Conservation (phyloP, 2,329 filamentous ascomycete species). For the Chaetoscypha palmicola region DNA sequence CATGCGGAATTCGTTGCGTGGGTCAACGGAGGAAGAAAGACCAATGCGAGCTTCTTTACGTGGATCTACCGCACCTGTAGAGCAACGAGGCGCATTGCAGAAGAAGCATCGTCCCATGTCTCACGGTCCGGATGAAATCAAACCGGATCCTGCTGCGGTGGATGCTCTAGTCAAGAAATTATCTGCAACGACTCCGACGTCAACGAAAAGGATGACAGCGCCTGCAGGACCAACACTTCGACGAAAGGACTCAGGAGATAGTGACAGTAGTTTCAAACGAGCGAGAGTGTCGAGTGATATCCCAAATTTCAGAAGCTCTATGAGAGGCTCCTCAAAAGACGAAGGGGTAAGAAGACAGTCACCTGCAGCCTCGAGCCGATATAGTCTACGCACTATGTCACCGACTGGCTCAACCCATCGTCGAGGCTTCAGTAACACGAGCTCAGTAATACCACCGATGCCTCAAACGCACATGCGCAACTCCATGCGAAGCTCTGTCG, state of each 20-base stretch:
- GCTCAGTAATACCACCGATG: slow-evolving; percentile 34
- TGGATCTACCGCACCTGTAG: slow-evolving; percentile 9
- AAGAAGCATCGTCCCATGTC: slow-evolving; percentile 32
- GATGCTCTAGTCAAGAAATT: slow-evolving; percentile 20
- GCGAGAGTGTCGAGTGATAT: slow-evolving; percentile 43
- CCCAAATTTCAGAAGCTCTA: slow-evolving; percentile 63
- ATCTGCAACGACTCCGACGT: slow-evolving; percentile 10
- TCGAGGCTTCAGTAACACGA: slow-evolving; percentile 36
- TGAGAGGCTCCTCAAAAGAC: slow-evolving; percentile 49
- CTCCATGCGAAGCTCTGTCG: slow-evolving; percentile 34
- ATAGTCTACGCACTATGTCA: slow-evolving; percentile 65
- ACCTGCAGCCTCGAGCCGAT: slow-evolving; percentile 46
- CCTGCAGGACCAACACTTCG: slow-evolving; percentile 33
- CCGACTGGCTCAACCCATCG: slow-evolving; percentile 48
- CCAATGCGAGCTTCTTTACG: slow-evolving; percentile 21
- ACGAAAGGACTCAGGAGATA: slow-evolving; percentile 56
- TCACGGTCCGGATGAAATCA: slow-evolving; percentile 15
- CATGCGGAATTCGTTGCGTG: slow-evolving; percentile 22
- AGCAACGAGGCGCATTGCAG: slow-evolving; percentile 28
- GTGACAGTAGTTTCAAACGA: slow-evolving; percentile 78
- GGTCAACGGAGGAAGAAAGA: slow-evolving; percentile 16
- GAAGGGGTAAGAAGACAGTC: slow-evolving; percentile 29
- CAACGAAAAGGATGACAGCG: slow-evolving; percentile 11
- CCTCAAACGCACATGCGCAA: slow-evolving; percentile 39
- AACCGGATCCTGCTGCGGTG: slow-evolving; percentile 15